These are phyloP conservation scores for Terfezia claveryi DNA, from an alignment of 495 filamentous ascomycete species.

Conservation along the genomic window DNA sequence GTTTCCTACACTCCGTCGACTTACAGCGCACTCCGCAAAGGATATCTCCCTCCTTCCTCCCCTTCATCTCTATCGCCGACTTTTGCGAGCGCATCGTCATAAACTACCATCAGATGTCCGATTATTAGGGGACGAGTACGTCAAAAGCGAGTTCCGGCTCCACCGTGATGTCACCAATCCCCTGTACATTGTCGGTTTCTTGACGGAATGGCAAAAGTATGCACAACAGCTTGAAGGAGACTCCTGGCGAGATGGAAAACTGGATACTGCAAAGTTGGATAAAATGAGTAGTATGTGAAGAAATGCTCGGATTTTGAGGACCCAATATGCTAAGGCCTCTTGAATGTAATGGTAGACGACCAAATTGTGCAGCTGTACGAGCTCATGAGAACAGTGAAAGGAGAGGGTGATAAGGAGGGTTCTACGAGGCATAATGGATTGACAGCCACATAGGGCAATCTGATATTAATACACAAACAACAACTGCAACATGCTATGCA, in stretches of 20 bases:
- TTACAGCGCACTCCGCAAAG: too few species aligned
- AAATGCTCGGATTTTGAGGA: constrained; percentile 1
- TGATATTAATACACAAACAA: too few species aligned
- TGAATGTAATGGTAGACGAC: constrained; percentile 37
- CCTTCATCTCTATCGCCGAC: constrained; percentile 66
- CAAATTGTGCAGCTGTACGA: constrained; percentile 87
- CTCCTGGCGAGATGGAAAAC: constrained; percentile 50
- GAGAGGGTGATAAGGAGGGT: not conserved
- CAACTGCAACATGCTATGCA: too few species aligned
- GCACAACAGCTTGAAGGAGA: constrained; percentile 78
- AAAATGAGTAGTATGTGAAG: constrained; percentile 75
- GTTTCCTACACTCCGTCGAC: too few species aligned
- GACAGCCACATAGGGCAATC: too few species aligned
- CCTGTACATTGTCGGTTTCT: constrained; percentile 70
- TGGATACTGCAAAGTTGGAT: constrained; percentile 56
- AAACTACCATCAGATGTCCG: constrained; percentile 52
- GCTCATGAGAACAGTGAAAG: constrained; percentile 57
- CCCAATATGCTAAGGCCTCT: not conserved
- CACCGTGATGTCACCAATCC: constrained; percentile 75
- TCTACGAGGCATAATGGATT: too few species aligned
- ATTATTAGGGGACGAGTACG: constrained; percentile 67
- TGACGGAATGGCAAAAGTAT: constrained; percentile 91
- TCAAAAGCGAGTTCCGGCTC: constrained; percentile 74
- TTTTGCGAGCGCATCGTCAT: constrained; percentile 68
- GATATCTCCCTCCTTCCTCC: constrained; percentile 46